Evolutionary conservation across 2,329 filamentous ascomycete species (phyloP).

Genomic region (Colletotrichum tabaci): DNA sequence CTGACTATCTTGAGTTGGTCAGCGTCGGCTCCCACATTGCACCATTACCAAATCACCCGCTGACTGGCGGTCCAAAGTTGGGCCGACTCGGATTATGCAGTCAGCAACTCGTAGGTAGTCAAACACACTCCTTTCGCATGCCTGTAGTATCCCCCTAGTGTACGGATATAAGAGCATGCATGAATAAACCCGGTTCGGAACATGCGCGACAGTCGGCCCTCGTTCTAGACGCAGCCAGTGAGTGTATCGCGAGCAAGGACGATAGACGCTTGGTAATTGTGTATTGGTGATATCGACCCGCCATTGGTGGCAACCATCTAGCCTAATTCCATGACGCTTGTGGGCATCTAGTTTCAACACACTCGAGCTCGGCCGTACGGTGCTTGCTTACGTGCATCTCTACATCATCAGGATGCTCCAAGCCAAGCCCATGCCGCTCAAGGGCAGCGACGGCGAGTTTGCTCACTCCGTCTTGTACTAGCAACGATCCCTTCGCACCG

Average conservation of each 20-base stretch:
- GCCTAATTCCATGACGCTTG: not conserved
- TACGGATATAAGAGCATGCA: too few relatives aligned
- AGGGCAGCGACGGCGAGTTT: not conserved
- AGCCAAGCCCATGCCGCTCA: not conserved
- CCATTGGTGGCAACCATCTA: slow-evolving; percentile 21
- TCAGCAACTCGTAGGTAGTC: too few relatives aligned
- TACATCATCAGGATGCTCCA: not conserved
- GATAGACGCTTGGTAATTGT: not conserved
- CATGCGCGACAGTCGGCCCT: too few relatives aligned
- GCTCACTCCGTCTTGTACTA: slow-evolving; percentile 8
- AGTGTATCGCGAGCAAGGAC: not conserved
- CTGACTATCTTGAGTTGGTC: too few relatives aligned
- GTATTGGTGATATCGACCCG: slow-evolving; percentile 18
- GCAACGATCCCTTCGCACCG: not conserved
- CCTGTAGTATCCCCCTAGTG: too few relatives aligned
- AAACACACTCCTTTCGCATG: too few relatives aligned
- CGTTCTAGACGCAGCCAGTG: too few relatives aligned
- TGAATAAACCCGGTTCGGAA: too few relatives aligned
- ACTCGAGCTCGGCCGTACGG: not conserved
- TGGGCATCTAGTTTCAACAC: not conserved
- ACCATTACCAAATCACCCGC: too few relatives aligned
- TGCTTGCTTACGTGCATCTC: not conserved
- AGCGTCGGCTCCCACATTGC: too few relatives aligned
- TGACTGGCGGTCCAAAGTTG: too few relatives aligned
- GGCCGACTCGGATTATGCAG: too few relatives aligned